Percentiles rank a stretch among this genome's conserved stretches.
These are phyloP conservation scores for Endothia cerciana DNA, from an alignment of 2,329 filamentous ascomycete genomes.

Conservation along the genomic window DNA sequence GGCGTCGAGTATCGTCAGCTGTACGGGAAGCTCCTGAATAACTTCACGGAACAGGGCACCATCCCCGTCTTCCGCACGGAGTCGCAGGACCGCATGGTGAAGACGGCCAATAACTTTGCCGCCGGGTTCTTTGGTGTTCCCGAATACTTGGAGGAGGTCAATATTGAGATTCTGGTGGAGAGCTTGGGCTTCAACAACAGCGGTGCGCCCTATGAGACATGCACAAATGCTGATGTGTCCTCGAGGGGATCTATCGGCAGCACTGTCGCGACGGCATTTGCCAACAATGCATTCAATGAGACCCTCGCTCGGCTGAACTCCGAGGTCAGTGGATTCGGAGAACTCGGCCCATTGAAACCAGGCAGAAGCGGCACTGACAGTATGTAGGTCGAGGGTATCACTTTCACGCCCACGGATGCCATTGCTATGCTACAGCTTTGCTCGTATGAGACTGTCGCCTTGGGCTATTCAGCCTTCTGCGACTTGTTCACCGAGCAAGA, in stretches of 20 bases:
- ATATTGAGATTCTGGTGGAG: conserved; percentile 41
- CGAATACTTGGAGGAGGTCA: conserved; percentile 39
- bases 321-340: conserved; percentile 29
- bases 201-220: conserved; percentile 37
- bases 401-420: conserved; percentile 40
- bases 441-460: conserved; percentile 41
- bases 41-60: conserved; percentile 43
- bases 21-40: conserved; percentile 48
- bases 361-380: neutral
- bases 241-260: conserved; percentile 35
- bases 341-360: neutral
- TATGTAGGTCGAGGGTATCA: conserved; percentile 34
- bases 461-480: conserved; percentile 49
- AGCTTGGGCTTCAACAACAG: conserved; percentile 37
- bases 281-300: conserved; percentile 35
- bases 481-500: conserved; percentile 46
- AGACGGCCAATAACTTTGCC: conserved; percentile 39
- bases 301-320: conserved; percentile 38
- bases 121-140: conserved; percentile 41
- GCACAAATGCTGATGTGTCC: conserved; percentile 34
- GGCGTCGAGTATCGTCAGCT: conserved; percentile 46
- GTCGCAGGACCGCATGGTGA: conserved; percentile 41
- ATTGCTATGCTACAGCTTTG: conserved; percentile 46
- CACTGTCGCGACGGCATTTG: conserved; percentile 33
- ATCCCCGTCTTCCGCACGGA: conserved; percentile 44